Percentiles rank a stretch among this genome's conserved stretches.
Conservation (phyloP, 2,329 filamentous ascomycete genomes). For the Aspergillus ustus region DNA sequence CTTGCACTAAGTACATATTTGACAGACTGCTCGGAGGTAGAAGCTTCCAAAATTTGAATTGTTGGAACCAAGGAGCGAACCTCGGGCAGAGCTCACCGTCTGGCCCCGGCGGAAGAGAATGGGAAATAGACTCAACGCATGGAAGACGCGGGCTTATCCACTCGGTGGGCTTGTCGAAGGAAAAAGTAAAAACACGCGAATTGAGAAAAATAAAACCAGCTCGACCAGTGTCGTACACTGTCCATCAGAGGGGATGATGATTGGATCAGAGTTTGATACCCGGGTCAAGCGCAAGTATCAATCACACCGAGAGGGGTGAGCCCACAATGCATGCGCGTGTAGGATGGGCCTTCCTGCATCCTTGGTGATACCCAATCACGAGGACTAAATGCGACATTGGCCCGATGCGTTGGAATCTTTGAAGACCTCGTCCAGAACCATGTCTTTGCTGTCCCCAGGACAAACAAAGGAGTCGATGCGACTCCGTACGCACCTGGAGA, state of each 20-base stretch:
- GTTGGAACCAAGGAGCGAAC: conserved; percentile 1
- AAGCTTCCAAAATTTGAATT: conserved; percentile 11
- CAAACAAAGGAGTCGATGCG: background rate
- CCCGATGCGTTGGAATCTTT: conserved; percentile 12
- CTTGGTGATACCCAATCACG: conserved; percentile 12
- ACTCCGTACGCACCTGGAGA: background rate
- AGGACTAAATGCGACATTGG: conserved; percentile 1
- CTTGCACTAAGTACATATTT: conserved; percentile 12
- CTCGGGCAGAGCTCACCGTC: conserved; percentile 12
- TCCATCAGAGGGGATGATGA: conserved; percentile 15
- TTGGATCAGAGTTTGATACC: conserved; percentile 20
- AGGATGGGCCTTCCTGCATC: conserved; percentile 5
- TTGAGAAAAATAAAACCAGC: conserved; percentile 1
- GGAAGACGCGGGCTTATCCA: conserved; percentile 24
- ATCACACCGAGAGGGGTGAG: conserved; percentile 4
- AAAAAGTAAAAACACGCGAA: conserved; percentile 15
- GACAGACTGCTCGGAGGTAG: conserved; percentile 11
- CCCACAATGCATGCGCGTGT: conserved; percentile 7
- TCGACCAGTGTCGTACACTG: conserved; percentile 14
- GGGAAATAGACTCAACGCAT: conserved; percentile 24
- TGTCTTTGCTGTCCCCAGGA: background rate
- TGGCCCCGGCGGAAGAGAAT: conserved; percentile 12
- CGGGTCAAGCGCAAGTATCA: conserved; percentile 8
- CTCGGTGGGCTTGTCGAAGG: conserved; percentile 7
- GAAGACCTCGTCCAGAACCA: background rate